Conservation (phyloP, 1,139 yeast genomes). For the Protomyces lactucae-debilis region DNA sequence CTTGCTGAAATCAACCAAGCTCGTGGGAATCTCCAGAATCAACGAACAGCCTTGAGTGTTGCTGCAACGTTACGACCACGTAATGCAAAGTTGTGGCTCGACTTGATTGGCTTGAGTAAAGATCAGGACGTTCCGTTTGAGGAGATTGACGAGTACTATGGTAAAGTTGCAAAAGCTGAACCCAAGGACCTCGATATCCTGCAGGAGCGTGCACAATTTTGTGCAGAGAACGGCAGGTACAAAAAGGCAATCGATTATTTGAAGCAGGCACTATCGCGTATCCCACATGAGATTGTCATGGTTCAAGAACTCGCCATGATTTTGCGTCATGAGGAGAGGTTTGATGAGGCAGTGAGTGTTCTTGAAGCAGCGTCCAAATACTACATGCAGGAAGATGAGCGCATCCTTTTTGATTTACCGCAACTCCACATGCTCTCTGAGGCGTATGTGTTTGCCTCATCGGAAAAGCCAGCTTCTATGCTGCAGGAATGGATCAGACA, state of each 20-base stretch:
- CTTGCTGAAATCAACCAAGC: conserved; percentile 77
- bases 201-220: conserved; percentile 35
- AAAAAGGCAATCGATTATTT: conserved; percentile 63
- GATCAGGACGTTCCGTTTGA: conserved; percentile 63
- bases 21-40: conserved; percentile 61
- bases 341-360: conserved; percentile 73
- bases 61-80: conserved; percentile 79
- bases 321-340: conserved; percentile 68
- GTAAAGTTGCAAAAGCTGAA: conserved; percentile 63
- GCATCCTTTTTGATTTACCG: conserved; percentile 65
- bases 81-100: conserved; percentile 78
- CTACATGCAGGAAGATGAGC: conserved; percentile 42
- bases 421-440: conserved; percentile 80
- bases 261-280: conserved; percentile 51
- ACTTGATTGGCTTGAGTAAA: conserved; percentile 69
- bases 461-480: conserved; percentile 41
- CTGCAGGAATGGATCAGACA: conserved; percentile 61
- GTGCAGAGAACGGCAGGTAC: conserved; percentile 45
- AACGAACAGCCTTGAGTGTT: conserved; percentile 74
- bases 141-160: conserved; percentile 57
- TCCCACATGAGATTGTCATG: conserved; percentile 60
- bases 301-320: conserved; percentile 71
- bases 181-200: conserved; percentile 53
- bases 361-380: conserved; percentile 61
- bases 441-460: conserved; percentile 55